Evolutionary conservation across 2,329 filamentous ascomycete species (phyloP).

Genomic region (Cladorrhinum sp.): DNA sequence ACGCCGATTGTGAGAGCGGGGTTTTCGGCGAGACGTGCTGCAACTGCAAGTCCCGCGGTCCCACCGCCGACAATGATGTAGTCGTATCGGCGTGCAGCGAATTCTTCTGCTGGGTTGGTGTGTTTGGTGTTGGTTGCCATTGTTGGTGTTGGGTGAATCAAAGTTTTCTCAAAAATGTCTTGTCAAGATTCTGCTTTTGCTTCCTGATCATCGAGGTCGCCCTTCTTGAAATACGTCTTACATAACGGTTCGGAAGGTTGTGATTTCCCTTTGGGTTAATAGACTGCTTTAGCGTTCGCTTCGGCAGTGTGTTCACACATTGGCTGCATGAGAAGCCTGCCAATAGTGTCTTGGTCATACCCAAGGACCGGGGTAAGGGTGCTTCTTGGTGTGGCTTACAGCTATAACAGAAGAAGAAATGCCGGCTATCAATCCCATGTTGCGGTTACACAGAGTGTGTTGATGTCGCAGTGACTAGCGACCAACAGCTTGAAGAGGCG

Average conservation of each 20-base stretch:
- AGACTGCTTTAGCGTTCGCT: background rate
- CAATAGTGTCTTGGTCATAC: background rate
- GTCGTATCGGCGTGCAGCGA: constrained; percentile 22
- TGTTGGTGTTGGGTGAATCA: background rate
- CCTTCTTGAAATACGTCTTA: background rate
- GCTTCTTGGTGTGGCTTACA: no score
- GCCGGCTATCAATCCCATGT: background rate
- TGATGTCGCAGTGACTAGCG: background rate
- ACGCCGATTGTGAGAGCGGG: constrained; percentile 41
- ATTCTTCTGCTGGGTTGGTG: constrained; percentile 8
- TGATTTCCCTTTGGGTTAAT: background rate
- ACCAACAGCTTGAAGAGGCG: background rate
- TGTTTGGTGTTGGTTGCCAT: background rate
- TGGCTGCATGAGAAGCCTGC: background rate
- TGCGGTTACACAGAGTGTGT: background rate
- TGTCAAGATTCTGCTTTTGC: no score
- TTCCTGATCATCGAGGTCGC: no score
- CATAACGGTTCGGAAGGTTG: background rate
- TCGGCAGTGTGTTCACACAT: background rate
- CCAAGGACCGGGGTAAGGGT: background rate
- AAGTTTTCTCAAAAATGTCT: background rate
- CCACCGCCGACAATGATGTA: constrained; percentile 51
- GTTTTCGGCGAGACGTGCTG: constrained; percentile 45
- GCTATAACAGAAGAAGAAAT: background rate
- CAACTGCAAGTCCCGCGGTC: constrained; percentile 51